These are phyloP conservation scores for Coemansia reversa DNA, from an alignment of 192 early-diverging fungal species.

Conservation along the genomic window DNA sequence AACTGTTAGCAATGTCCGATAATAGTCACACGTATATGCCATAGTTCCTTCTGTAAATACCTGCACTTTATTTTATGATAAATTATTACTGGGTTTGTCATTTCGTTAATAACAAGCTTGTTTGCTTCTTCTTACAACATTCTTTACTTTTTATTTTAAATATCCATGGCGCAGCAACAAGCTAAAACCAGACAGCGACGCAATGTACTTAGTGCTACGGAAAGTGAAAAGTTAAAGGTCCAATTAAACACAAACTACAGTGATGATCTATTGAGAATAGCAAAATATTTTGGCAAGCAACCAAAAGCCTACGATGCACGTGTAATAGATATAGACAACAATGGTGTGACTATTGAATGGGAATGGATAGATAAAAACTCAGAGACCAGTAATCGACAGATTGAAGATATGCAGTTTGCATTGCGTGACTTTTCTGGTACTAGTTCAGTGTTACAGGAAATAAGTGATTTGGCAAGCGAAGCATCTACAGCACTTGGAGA, in stretches of 20 bases:
- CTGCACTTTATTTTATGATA: no score
- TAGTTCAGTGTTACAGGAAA: constrained; percentile 24
- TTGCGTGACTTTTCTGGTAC: constrained; percentile 25
- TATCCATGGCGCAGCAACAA: neutral
- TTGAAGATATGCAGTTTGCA: constrained; percentile 47
- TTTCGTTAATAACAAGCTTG: no score
- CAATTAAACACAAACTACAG: constrained; percentile 26
- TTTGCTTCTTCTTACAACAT: neutral
- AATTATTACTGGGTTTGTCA: no score
- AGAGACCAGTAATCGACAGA: neutral
- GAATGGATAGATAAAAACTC: constrained; percentile 8
- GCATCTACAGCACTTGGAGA: constrained; percentile 23
- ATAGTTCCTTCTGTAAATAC: no score
- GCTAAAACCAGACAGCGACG: constrained; percentile 10
- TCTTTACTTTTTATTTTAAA: neutral
- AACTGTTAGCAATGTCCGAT: no score
- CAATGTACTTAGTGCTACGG: neutral
- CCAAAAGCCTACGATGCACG: constrained; percentile 9
- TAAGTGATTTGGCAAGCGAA: constrained; percentile 35
- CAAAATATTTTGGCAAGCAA: constrained; percentile 32
- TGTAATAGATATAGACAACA: constrained; percentile 25
- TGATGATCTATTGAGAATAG: constrained; percentile 21
- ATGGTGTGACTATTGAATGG: constrained; percentile 39
- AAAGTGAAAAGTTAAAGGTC: constrained; percentile 21
- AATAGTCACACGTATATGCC: no score